Evolutionary conservation across 805 yeast genomes (phyloP).

Genomic region (Metschnikowia santaceciliae): DNA sequence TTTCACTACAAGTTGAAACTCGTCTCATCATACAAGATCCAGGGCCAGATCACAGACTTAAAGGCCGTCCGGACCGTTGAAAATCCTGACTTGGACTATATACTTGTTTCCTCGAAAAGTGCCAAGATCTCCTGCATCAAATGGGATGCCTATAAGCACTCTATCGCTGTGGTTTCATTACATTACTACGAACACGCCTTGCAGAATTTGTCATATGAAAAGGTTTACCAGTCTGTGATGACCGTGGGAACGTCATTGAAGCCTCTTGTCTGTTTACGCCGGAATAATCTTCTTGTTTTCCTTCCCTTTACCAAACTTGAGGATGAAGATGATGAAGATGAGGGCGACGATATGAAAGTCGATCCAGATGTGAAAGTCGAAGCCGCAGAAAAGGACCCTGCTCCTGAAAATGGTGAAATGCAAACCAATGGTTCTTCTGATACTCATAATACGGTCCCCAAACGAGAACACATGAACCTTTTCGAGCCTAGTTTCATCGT

Average conservation of each 20-base stretch:
- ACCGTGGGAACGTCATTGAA: conserved; percentile 57
- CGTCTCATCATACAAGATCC: conserved; percentile 62
- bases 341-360: conserved; percentile 28
- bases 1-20: conserved; percentile 27
- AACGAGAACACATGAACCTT: conserved; percentile 16
- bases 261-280: conserved; percentile 53
- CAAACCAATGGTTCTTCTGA: background rate
- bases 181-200: conserved; percentile 82
- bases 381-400: background rate
- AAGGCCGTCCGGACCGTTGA: conserved; percentile 47
- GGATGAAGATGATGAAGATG: conserved; percentile 37
- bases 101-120: conserved; percentile 61
- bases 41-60: conserved; percentile 65
- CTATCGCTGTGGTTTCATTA: conserved; percentile 68
- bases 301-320: conserved; percentile 55
- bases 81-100: conserved; percentile 48
- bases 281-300: conserved; percentile 66
- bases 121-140: conserved; percentile 76
- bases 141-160: conserved; percentile 57
- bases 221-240: conserved; percentile 40
- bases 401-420: background rate
- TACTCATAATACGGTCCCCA: background rate
- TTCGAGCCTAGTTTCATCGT: conserved; percentile 57
- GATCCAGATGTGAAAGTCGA: conserved; percentile 5
- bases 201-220: conserved; percentile 45